Evolutionary conservation across 306 rosid species (phyloP), one percentile per base, ranked within the genome.

Genomic region (Luffa acutangula): DNA sequence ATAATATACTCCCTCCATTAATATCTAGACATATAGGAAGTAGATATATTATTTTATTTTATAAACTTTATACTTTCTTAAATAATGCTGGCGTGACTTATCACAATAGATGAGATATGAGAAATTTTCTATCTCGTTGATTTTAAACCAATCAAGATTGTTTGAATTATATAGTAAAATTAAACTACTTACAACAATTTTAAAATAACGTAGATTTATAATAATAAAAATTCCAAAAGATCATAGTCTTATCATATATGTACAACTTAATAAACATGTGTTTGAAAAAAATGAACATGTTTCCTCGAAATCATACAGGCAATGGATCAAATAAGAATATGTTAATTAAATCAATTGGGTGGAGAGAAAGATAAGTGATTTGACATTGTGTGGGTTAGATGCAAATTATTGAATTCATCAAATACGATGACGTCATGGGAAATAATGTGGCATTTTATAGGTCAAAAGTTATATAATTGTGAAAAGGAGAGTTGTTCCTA

Each of bases 241-340:
- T 6, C 0, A 7, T 7, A 0, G 9, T 14, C 4, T 25, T 64
- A 14, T 36, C 36, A 41, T 25, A 7, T 7, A 15, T 36, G 58
- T 6, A 63, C 13, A 63, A 6, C 4, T 9, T 15, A 70, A 70
- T n/a, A 37, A 70, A 71, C 57, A 71, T 71, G 41, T 71, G 41
- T 71, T 71, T 6, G 18, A 46, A 43, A 20, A 70, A 71, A 20
- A n/a, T 10, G 7, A 45, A 71, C 57, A 71, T 71, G 57, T 71
- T 71, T 71, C 76, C 57, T 71, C 9, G n/a, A 2, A 71, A 9
- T 25, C 76, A 45, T 71, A 45, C 76, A 71, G 76, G 76, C 39
- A 45, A 21, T 45, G 57, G 57, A 71, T 43, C 76, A 21, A 71
- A 71, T 31, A 71, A 5, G 53, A 71, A 71, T 4, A 1, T 67